Evolutionary conservation across 768 basidiomycete species (phyloP).

Genomic region (Candolleomyces efflorescens): DNA sequence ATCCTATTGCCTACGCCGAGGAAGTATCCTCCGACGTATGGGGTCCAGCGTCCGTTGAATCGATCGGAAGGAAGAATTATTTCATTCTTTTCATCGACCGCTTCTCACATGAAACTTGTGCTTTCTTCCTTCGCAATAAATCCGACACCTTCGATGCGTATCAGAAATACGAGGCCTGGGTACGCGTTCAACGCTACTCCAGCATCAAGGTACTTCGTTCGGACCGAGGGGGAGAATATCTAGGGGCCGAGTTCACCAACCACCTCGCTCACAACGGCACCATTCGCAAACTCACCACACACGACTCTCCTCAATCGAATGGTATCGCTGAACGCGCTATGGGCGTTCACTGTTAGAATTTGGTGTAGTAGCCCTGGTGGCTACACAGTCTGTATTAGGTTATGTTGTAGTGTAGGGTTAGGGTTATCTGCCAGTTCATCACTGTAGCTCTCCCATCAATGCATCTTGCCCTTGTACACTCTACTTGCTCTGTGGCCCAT

Average conservation of each 20-base stretch:
- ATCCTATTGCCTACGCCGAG: neutral
- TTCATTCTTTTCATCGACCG: conserved; percentile 30
- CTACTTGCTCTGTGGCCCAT: too few relatives aligned
- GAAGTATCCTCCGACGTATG: conserved; percentile 25
- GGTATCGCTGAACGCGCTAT: conserved; percentile 35
- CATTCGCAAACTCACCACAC: conserved; percentile 22
- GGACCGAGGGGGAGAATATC: conserved; percentile 36
- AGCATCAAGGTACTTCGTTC: conserved; percentile 26
- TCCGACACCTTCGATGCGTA: conserved; percentile 20
- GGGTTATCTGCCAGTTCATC: too few relatives aligned
- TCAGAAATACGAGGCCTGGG: conserved; percentile 22
- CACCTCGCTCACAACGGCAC: conserved; percentile 30
- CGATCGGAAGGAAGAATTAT: conserved; percentile 17
- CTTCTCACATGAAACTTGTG: conserved; percentile 9
- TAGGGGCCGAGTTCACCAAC: conserved; percentile 20
- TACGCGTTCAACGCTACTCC: conserved; percentile 20
- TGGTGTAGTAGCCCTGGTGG: too few relatives aligned
- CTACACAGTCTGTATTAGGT: too few relatives aligned
- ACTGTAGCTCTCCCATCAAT: too few relatives aligned
- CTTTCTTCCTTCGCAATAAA: conserved; percentile 15
- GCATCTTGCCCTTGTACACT: too few relatives aligned
- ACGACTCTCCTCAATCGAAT: conserved; percentile 33
- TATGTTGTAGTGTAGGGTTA: too few relatives aligned
- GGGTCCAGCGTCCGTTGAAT: conserved; percentile 27
- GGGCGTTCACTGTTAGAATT: conserved; percentile 25